Percentiles rank a stretch among this genome's conserved stretches.
phyloP scores from a whole-genome alignment of 371 early-diverging fungal genomes.

The Mortierella sp. region DNA sequence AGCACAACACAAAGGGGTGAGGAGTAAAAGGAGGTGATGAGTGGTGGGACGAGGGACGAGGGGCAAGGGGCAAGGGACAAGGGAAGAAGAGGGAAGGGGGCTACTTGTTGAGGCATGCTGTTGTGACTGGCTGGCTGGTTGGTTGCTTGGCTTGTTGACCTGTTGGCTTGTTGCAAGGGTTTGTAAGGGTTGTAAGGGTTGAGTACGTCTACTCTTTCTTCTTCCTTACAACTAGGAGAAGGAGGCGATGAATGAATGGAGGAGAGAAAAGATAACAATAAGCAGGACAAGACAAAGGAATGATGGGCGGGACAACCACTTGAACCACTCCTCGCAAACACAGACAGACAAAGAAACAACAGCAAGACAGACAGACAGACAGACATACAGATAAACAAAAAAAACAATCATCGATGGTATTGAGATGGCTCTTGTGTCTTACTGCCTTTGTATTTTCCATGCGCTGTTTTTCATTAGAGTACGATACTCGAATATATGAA shows the following conservation, averaged over 20 bases:
- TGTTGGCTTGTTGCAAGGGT: background rate
- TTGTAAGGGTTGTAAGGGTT: background rate
- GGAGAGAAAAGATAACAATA: too few species aligned
- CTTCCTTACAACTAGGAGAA: too few species aligned
- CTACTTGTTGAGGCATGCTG: constrained; percentile 1
- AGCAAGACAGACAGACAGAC: too few species aligned
- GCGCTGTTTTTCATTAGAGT: background rate
- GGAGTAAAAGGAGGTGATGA: background rate
- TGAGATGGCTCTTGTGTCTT: constrained; percentile 4
- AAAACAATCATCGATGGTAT: background rate
- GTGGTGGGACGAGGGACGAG: background rate
- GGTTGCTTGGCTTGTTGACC: background rate
- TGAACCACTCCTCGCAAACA: too few species aligned
- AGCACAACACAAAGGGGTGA: background rate
- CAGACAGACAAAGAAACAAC: too few species aligned
- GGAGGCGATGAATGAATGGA: too few species aligned
- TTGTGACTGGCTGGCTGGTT: background rate
- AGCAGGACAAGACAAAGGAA: too few species aligned
- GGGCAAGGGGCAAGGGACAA: background rate
- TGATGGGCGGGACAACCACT: too few species aligned
- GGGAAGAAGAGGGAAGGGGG: background rate
- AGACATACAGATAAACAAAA: too few species aligned
- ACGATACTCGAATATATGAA: background rate
- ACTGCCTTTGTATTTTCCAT: background rate
- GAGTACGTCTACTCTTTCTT: too few species aligned